These are phyloP conservation scores for Epichloe gansuensis DNA, from an alignment of 2,329 filamentous ascomycete genomes.

Conservation along the genomic window DNA sequence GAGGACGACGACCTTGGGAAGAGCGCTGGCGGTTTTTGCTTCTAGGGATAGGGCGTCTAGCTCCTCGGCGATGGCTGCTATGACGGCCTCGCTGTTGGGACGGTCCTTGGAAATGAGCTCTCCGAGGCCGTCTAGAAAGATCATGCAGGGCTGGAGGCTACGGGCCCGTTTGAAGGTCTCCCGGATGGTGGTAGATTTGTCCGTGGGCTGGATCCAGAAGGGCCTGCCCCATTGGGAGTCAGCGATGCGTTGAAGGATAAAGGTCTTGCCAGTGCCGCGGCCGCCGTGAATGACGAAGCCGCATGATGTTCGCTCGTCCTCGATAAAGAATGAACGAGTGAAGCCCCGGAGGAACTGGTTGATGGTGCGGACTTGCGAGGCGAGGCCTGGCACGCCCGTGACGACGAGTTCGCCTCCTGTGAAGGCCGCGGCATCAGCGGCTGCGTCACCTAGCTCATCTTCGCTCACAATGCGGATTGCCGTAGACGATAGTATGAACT, in stretches of 20 bases:
- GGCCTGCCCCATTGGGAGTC: constrained; percentile 58
- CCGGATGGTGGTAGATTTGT: constrained; percentile 47
- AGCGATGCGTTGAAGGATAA: constrained; percentile 56
- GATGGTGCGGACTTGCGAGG: constrained; percentile 48
- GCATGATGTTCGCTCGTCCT: constrained; percentile 27
- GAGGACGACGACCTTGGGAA: constrained; percentile 55
- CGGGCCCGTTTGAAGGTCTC: constrained; percentile 58
- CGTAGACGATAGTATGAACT: constrained; percentile 27
- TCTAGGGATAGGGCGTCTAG: constrained; percentile 39
- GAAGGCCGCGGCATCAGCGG: constrained; percentile 6
- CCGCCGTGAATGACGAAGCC: constrained; percentile 69
- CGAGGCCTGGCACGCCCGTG: constrained; percentile 53
- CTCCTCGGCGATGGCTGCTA: constrained; percentile 37
- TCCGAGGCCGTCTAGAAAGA: constrained; percentile 70
- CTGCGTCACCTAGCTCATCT: constrained; percentile 12
- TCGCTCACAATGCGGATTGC: constrained; percentile 24
- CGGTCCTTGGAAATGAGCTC: constrained; percentile 51
- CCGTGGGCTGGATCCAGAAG: constrained; percentile 42
- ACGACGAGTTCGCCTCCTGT: constrained; percentile 27
- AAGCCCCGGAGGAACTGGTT: constrained; percentile 53
- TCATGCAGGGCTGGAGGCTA: constrained; percentile 57
- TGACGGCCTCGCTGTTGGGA: constrained; percentile 35
- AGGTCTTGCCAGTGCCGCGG: constrained; percentile 72
- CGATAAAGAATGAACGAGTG: constrained; percentile 21
- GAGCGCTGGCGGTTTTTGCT: constrained; percentile 21